Percentiles rank a stretch among this genome's conserved stretches.
phyloP scores from a whole-genome alignment of 257 asterid species.

The Fraxinus pennsylvanica region DNA sequence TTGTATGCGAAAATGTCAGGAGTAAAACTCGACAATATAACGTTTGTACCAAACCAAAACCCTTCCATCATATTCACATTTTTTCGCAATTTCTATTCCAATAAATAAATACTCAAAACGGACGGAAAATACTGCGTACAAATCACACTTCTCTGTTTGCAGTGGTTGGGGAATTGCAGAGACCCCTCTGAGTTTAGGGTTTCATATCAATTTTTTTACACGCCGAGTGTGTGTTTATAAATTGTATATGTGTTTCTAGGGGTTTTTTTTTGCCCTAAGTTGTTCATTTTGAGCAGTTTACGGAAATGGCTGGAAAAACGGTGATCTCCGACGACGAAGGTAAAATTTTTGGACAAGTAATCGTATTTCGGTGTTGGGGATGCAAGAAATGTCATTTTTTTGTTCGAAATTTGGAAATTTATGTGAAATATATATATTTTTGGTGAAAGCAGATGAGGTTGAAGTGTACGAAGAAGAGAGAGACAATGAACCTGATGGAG shows the following conservation, averaged over 20 bases:
- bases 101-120: background rate
- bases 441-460: conserved; percentile 53
- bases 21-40: background rate
- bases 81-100: background rate
- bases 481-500: conserved; percentile 65
- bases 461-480: conserved; percentile 73
- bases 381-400: background rate
- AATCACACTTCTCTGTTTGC: background rate
- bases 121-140: background rate
- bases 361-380: background rate
- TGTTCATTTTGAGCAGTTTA: conserved; percentile 13
- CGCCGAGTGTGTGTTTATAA: background rate
- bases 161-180: background rate
- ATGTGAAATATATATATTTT: background rate
- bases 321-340: conserved; percentile 91
- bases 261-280: conserved; percentile 37
- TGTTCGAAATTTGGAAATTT: background rate
- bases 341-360: conserved; percentile 6
- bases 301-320: conserved; percentile 59
- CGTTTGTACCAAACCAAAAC: background rate
- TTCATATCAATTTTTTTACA: background rate
- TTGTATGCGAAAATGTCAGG: background rate
- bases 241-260: conserved; percentile 32
- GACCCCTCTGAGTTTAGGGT: background rate
- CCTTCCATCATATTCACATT: background rate